Evolutionary conservation across 192 early-diverging fungal genomes (phyloP), one percentile per base, ranked within the genome.

Genomic region (Podila minutissima): DNA sequence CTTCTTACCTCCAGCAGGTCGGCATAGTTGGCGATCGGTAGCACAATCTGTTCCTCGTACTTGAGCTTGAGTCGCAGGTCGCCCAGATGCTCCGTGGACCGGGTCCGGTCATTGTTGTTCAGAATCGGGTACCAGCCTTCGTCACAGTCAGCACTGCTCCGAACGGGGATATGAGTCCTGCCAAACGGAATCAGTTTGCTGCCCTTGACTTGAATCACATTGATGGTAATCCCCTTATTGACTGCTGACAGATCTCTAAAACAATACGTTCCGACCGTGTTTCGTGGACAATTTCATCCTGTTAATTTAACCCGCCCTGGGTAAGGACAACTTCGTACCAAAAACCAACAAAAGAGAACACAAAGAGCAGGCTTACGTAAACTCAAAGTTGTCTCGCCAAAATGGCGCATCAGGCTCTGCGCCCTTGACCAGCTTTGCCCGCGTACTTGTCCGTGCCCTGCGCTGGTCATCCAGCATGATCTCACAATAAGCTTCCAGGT

Each of bases 331-430:
- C 15, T 15, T 46, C 2, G 41, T 46, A 12, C 11, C 41, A 46
- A 17, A 17, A 46, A 17, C 11, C 41, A 46, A 17, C 15, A 46
- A 2, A n/a, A 20, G 22, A 59, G 59, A 15, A 9, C 17, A 32
- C n/a, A 64, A 41, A 24, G 0, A 48, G 38, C 15, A 0, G 17
- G n/a, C 73, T 65, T 82, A 85, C 86, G 74, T 82, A 50, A 87
- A 79, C 24, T 76, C 73, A 65, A 87, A 85, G 17, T 70, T 73
- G 49, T 87, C 86, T 31, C 82, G 57, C 86, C 86, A 87, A 49
- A 83, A 83, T 19, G 84, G 77, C 12, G 74, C 37, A 29, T 71
- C 75, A 9, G 29, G 51, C 59, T 79, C 70, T 7, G 69, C 53
- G 3, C 64, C 64, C 28, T 60, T 72, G 17, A 62, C 15, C 17